Evolutionary conservation across 1,139 yeast genomes (phyloP), one percentile per base, ranked within the genome.

Genomic region (Taiozyma sp.): DNA sequence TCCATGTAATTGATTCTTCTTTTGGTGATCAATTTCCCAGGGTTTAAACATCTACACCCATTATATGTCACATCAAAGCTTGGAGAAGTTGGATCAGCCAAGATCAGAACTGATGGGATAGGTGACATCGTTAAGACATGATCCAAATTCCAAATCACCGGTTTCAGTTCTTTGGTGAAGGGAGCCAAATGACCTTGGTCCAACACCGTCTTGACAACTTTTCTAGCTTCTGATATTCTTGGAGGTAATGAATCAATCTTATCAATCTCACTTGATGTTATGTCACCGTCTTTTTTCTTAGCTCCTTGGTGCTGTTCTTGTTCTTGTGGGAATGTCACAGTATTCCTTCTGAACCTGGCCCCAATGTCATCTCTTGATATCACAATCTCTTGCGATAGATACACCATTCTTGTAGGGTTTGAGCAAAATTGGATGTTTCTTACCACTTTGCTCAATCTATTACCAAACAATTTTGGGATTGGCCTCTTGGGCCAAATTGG

Each of bases 151-250:
- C 96, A 81, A 40, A 81, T 72, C 1, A 89, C 73, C 1, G 95
- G 86, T 54, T 89, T 78, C 32, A 80, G 71, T 42, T 75, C 70
- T 30, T 74, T 68, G 5, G 82, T 72, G 64, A 91, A 90, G 19
- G 99, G 98, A 45, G 95, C 87, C 48, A 93, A 66, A 63, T 83
- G 87, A 1, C 96, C 96, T 68, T 93, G 99, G 63, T 90, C 96
- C 13, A 93, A 69, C 3, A 93, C 56, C 0, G 97, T 89, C 59
- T 87, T 85, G 23, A 87, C 89, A 8, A 90, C 69, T 60, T 83
- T 86, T 56, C 96, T 75, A 0, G 96, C 85, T 65, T 87, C 93
- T 32, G 74, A 73, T 8, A 81, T 69, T 43, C 63, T 64, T 8
- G 56, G 70, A 47, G 73, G 71, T 27, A 70, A 47, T 34, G 65